Evolutionary conservation across 2,329 filamentous ascomycete species (phyloP), one percentile per base, ranked within the genome.

Genomic region (Pleurostoma richardsiae): DNA sequence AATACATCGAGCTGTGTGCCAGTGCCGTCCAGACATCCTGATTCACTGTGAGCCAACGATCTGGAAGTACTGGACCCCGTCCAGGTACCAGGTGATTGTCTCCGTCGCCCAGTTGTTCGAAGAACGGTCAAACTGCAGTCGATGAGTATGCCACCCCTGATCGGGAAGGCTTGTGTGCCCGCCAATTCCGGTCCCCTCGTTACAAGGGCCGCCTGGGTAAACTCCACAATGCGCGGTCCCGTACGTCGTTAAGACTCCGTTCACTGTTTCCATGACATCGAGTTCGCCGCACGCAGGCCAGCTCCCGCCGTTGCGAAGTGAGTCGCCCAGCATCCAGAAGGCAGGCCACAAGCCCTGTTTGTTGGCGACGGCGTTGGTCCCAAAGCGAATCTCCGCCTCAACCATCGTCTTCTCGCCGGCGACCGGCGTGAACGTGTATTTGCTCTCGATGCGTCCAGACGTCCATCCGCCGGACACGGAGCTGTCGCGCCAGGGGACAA

Each of bases 281-380:
- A 78, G 59, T 63, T 78, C 74, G 29, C 74, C 74, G 52, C 72
- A 75, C 6, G 59, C 60, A 1, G 74, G 74, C 74, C 74, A 78
- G 26, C 52, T 49, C 3, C 67, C 70, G 10, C 73, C 73, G 49
- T 64, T 58, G 5, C 73, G 69, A 43, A 76, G 61, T 11, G 71
- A 62, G 48, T 73, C 64, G 8, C 74, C 74, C 1, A 77, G 67
- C 45, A 75, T 60, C 74, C 74, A 78, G 55, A 77, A 78, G 4
- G 74, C 74, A 3, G 74, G 74, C 74, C 74, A 78, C 52, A 77
- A 64, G 10, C 74, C 74, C 53, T 72, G 65, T 61, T 75, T 74
- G 42, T 65, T 62, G 30, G 52, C 52, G 11, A 57, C 48, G 8
- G 59, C 45, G 56, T 67, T 67, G 47, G 49, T 47, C 30, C 74